These are phyloP conservation scores for Hypoxylon trugodes DNA, from an alignment of 495 filamentous ascomycete species.

Conservation along the genomic window DNA sequence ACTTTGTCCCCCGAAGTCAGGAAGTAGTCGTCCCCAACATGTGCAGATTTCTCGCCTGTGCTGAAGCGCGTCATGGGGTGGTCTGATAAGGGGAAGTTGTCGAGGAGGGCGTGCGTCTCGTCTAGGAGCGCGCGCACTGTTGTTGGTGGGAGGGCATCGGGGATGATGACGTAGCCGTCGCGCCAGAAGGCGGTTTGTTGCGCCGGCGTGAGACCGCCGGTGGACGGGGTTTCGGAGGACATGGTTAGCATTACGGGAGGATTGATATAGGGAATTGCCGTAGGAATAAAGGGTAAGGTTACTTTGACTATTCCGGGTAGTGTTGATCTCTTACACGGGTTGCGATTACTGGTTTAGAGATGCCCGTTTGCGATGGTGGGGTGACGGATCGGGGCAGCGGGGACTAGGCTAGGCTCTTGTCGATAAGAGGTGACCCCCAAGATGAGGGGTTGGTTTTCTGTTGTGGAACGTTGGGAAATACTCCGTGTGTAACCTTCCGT, in stretches of 20 bases:
- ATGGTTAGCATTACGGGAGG: constrained; percentile 5
- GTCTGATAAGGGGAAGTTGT: constrained; percentile 73
- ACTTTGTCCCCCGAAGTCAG: constrained; percentile 87
- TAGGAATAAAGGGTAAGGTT: neutral
- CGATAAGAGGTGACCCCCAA: constrained; percentile 28
- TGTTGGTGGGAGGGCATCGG: constrained; percentile 70
- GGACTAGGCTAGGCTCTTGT: too few species aligned
- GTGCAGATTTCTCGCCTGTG: constrained; percentile 73
- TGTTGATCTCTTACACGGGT: neutral
- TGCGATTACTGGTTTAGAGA: neutral
- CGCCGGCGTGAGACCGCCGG: constrained; percentile 69
- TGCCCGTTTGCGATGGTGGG: constrained; percentile 31
- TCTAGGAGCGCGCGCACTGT: constrained; percentile 73
- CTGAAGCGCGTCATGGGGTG: constrained; percentile 95
- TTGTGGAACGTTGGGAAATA: too few species aligned
- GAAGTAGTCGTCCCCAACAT: constrained; percentile 97
- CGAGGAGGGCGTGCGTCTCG: constrained; percentile 78
- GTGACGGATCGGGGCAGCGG: constrained; percentile 21
- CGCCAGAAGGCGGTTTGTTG: constrained; percentile 77
- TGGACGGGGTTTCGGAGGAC: constrained; percentile 22
- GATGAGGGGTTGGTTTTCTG: constrained; percentile 38
- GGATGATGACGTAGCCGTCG: constrained; percentile 92
- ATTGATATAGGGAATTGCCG: neutral
- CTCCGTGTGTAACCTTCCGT: neutral
- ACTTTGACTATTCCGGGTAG: constrained; percentile 1